A percentile compares a stretch with the other conserved stretches of the same genome.
Conservation (phyloP, 2,329 filamentous ascomycete genomes). For the Harringtonia aguacate region DNA sequence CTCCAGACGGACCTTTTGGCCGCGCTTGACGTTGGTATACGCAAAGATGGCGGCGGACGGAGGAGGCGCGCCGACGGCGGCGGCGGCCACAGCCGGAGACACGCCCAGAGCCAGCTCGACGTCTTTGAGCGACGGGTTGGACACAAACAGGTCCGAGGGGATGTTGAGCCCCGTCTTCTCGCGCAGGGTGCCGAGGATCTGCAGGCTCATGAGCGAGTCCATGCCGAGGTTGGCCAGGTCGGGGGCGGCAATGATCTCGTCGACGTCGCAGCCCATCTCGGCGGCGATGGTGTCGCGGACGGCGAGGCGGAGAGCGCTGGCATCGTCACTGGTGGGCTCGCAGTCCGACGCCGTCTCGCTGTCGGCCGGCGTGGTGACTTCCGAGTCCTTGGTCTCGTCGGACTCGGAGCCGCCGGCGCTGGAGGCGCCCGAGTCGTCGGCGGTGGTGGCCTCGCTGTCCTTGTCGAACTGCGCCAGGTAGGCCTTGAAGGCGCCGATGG, state of each 20-base stretch:
- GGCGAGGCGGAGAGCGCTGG: slow-evolving; percentile 30
- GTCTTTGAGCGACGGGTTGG: slow-evolving; percentile 52
- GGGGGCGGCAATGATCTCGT: slow-evolving; percentile 45
- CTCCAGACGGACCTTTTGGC: slow-evolving; percentile 17
- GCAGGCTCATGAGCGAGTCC: slow-evolving; percentile 47
- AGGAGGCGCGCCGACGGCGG: slow-evolving; percentile 13
- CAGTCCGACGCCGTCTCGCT: slow-evolving; percentile 31
- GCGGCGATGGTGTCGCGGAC: slow-evolving; percentile 58
- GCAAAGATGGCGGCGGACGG: slow-evolving; percentile 7
- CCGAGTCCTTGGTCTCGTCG: slow-evolving; percentile 35
- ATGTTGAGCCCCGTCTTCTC: slow-evolving; percentile 43
- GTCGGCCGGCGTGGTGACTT: slow-evolving; percentile 40
- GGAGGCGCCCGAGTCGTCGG: slow-evolving; percentile 23
- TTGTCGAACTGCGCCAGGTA: slow-evolving; percentile 29
- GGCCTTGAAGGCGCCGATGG: slow-evolving; percentile 41
- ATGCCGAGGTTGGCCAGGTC: slow-evolving; percentile 47
- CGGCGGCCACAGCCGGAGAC: slow-evolving; percentile 15
- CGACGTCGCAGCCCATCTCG: slow-evolving; percentile 61
- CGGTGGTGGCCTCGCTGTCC: slow-evolving; percentile 10
- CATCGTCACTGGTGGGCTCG: slow-evolving; percentile 25
- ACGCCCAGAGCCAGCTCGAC: slow-evolving; percentile 54
- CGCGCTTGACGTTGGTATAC: slow-evolving; percentile 14
- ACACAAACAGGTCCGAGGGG: slow-evolving; percentile 49
- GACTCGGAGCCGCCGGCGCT: slow-evolving; percentile 33
- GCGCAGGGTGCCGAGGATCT: slow-evolving; percentile 42